A percentile compares a stretch with the other conserved stretches of the same genome.
phyloP scores from a whole-genome alignment of 371 early-diverging fungal genomes.

The Rhizopus delemar region DNA sequence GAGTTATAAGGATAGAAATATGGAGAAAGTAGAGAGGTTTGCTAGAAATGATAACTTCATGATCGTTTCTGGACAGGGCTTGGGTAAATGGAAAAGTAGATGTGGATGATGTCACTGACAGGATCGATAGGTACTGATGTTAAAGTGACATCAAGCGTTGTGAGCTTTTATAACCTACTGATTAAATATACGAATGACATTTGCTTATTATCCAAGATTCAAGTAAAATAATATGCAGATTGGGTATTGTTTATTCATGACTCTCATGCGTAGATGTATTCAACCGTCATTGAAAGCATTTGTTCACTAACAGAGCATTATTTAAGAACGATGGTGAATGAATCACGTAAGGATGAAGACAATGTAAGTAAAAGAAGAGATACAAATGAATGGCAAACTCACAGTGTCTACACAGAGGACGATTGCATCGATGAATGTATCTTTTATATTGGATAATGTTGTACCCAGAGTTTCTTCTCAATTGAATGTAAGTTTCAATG shows the following conservation, averaged over 20 bases:
- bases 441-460: slow-evolving; percentile 62
- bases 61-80: slow-evolving; percentile 59
- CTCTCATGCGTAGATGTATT: slow-evolving; percentile 31
- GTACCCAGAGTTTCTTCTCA: slow-evolving; percentile 63
- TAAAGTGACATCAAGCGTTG: slow-evolving; percentile 58
- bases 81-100: slow-evolving; percentile 33
- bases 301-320: slow-evolving; percentile 48
- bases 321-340: slow-evolving; percentile 39
- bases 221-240: slow-evolving; percentile 37
- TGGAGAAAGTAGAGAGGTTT: slow-evolving; percentile 58
- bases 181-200: slow-evolving; percentile 81
- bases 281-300: slow-evolving; percentile 44
- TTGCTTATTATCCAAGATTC: slow-evolving; percentile 65
- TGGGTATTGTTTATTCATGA: not conserved
- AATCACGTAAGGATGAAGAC: slow-evolving; percentile 36
- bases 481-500: slow-evolving; percentile 43
- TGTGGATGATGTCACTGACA: not conserved
- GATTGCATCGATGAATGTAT: slow-evolving; percentile 59
- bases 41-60: slow-evolving; percentile 64
- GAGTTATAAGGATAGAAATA: slow-evolving; percentile 57
- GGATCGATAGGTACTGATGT: slow-evolving; percentile 34
- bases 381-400: not conserved
- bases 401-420: slow-evolving; percentile 35
- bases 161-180: slow-evolving; percentile 69
- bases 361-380: slow-evolving; percentile 29